A percentile compares a stretch with the other conserved stretches of the same genome.
Evolutionary conservation across 1,284 basidiomycete genomes (phyloP).

Genomic region (Ceratobasidium sp.): DNA sequence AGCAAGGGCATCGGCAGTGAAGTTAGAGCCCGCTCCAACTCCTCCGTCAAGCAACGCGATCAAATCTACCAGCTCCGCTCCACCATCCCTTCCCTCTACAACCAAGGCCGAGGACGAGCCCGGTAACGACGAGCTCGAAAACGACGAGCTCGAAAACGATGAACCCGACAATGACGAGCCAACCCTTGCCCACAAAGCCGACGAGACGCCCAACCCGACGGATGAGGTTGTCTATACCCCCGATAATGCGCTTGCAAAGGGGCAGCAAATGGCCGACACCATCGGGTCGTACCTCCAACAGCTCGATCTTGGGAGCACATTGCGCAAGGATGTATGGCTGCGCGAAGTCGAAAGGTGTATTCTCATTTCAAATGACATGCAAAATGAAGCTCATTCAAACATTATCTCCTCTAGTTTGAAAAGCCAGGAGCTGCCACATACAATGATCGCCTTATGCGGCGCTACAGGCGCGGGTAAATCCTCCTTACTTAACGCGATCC

Average conservation of each 20-base stretch:
- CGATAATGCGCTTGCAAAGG: slow-evolving; percentile 63
- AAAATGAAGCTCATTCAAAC: too few species aligned
- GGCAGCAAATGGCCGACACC: slow-evolving; percentile 64
- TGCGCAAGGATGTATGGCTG: slow-evolving; percentile 68
- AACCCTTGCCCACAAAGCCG: slow-evolving; percentile 49
- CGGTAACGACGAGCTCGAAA: too few species aligned
- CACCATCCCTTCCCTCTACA: background rate
- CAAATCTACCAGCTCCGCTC: too few species aligned
- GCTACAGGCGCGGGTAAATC: slow-evolving; percentile 72
- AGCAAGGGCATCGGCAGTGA: too few species aligned
- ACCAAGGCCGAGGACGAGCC: background rate
- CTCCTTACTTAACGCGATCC: slow-evolving; percentile 67
- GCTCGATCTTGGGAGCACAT: slow-evolving; percentile 64
- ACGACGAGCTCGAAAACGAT: background rate
- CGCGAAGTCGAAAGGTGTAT: slow-evolving; percentile 64
- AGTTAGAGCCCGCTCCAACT: slow-evolving; percentile 4
- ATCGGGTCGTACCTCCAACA: slow-evolving; percentile 60
- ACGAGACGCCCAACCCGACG: slow-evolving; percentile 51
- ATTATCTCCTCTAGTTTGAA: slow-evolving; percentile 57
- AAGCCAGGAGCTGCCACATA: slow-evolving; percentile 63
- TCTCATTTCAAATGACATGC: too few species aligned
- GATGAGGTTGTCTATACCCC: slow-evolving; percentile 63
- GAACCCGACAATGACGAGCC: slow-evolving; percentile 61
- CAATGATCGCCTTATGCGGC: slow-evolving; percentile 70
- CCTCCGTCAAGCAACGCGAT: too few species aligned